These are phyloP conservation scores for Rhynchospora breviuscula DNA, from an alignment of 176 grass and related monocot genomes.

Conservation along the genomic window DNA sequence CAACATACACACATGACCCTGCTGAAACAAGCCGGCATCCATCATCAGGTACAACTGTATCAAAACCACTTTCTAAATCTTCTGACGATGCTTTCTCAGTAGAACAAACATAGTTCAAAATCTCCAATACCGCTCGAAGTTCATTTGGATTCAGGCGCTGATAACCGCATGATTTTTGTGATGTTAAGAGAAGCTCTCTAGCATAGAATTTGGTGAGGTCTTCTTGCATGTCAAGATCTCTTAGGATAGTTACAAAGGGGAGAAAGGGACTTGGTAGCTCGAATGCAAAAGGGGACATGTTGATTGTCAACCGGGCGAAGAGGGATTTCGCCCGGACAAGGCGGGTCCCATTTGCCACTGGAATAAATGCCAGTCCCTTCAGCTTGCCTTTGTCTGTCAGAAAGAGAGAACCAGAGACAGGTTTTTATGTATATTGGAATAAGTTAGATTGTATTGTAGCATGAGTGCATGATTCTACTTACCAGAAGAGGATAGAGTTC, in stretches of 20 bases:
- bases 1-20: constrained; percentile 86
- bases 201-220: constrained; percentile 72
- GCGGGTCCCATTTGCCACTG: constrained; percentile 93
- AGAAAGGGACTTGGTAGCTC: constrained; percentile 80
- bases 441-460: constrained; percentile 6
- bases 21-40: constrained; percentile 91
- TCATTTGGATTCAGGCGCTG: constrained; percentile 95
- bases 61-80: constrained; percentile 41
- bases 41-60: constrained; percentile 91
- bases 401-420: constrained; percentile 25
- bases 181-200: constrained; percentile 73
- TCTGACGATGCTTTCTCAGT: constrained; percentile 41
- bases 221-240: constrained; percentile 87
- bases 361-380: constrained; percentile 81
- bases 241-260: constrained; percentile 71
- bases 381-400: constrained; percentile 67
- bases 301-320: constrained; percentile 75
- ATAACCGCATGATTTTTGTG: constrained; percentile 92
- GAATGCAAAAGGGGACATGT: constrained; percentile 96
- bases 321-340: constrained; percentile 82
- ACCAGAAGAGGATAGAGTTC: constrained; percentile 81
- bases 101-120: constrained; percentile 81
- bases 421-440: constrained; percentile 3
- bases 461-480: constrained; percentile 24
- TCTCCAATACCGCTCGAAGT: constrained; percentile 83